A percentile compares a stretch with the other conserved stretches of the same genome.
Evolutionary conservation across 2,329 filamentous ascomycete species (phyloP).

Genomic region (Drechslerella coelobrocha): DNA sequence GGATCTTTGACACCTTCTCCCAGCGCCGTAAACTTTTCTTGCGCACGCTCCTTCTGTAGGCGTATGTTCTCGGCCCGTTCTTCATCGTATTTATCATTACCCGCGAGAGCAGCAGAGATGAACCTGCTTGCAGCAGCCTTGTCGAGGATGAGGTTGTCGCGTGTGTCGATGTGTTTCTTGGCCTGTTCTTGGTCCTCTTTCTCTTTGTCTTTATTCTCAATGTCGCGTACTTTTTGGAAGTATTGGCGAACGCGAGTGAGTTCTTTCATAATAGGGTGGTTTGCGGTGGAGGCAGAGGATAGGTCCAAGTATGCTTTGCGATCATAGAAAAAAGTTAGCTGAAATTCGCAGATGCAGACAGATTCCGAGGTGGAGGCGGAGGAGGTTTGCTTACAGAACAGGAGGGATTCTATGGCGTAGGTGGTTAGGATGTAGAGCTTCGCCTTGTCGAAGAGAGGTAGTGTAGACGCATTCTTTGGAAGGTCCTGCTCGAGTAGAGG

Average conservation of each 20-base stretch:
- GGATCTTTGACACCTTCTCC: constrained; percentile 56
- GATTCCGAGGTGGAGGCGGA: not conserved
- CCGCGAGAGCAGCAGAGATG: constrained; percentile 76
- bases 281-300: constrained; percentile 78
- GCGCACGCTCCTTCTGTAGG: constrained; percentile 63
- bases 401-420: constrained; percentile 86
- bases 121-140: constrained; percentile 59
- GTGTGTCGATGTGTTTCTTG: constrained; percentile 12
- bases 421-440: constrained; percentile 88
- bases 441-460: constrained; percentile 91
- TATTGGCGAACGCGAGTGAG: constrained; percentile 87
- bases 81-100: constrained; percentile 63
- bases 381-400: constrained; percentile 70
- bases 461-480: constrained; percentile 72
- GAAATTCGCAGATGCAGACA: not conserved
- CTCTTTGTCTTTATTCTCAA: constrained; percentile 40
- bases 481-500: constrained; percentile 74
- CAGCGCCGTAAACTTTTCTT: constrained; percentile 61
- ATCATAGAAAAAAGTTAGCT: constrained; percentile 16
- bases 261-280: constrained; percentile 84
- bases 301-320: constrained; percentile 74
- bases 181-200: constrained; percentile 66
- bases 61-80: constrained; percentile 63
- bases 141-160: constrained; percentile 50
- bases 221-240: constrained; percentile 83